These are phyloP conservation scores for Prunus mira DNA, from an alignment of 306 rosid species.

Conservation along the genomic window DNA sequence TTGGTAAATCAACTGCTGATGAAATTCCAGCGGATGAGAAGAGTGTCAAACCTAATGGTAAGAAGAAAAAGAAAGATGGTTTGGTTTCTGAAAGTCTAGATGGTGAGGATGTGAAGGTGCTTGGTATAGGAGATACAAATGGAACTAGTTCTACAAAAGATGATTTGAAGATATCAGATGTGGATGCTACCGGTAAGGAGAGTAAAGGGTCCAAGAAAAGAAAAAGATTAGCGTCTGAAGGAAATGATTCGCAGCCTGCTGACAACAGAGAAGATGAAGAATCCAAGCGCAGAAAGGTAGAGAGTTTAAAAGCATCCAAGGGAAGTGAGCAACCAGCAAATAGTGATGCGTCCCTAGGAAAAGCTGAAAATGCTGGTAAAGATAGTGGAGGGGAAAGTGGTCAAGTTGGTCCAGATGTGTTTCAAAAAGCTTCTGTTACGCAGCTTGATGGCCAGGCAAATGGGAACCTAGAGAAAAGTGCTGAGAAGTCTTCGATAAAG, in stretches of 20 bases:
- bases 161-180: constrained; percentile 22
- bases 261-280: constrained; percentile 53
- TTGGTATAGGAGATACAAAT: constrained; percentile 11
- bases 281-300: constrained; percentile 52
- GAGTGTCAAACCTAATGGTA: constrained; percentile 27
- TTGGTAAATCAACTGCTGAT: background rate
- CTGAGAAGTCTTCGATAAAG: constrained; percentile 40
- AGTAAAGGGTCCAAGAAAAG: constrained; percentile 64
- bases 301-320: constrained; percentile 28
- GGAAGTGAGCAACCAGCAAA: constrained; percentile 29
- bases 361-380: constrained; percentile 15
- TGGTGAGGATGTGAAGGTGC: constrained; percentile 14
- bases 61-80: constrained; percentile 38
- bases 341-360: constrained; percentile 16
- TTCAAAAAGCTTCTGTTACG: constrained; percentile 19
- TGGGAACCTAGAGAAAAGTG: constrained; percentile 34
- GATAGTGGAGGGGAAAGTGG: constrained; percentile 12
- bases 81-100: constrained; percentile 13
- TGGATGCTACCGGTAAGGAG: constrained; percentile 27
- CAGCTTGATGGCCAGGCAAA: constrained; percentile 22
- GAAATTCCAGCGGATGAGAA: constrained; percentile 10
- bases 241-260: constrained; percentile 30
- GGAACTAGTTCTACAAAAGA: constrained; percentile 30
- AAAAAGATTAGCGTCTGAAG: constrained; percentile 55
- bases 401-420: constrained; percentile 15